These are phyloP conservation scores for Beauveria bassiana DNA, from an alignment of 2,329 filamentous ascomycete species.

Conservation along the genomic window DNA sequence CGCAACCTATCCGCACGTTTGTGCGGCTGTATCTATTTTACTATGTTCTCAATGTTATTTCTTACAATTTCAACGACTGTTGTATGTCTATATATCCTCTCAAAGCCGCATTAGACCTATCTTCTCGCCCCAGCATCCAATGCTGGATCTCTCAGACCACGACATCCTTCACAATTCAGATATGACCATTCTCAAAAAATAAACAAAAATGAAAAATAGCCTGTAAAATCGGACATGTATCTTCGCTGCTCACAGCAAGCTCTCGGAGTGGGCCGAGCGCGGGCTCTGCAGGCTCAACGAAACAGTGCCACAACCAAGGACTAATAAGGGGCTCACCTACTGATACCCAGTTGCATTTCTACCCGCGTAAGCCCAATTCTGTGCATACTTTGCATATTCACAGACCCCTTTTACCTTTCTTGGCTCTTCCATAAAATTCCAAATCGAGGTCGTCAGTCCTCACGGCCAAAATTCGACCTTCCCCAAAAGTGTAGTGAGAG, in stretches of 20 bases:
- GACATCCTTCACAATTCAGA: no score
- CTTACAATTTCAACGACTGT: background rate
- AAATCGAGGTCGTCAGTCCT: no score
- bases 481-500: background rate
- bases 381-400: background rate
- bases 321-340: background rate
- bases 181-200: no score
- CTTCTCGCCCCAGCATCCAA: background rate
- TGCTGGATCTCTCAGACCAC: background rate
- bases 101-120: background rate
- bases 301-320: background rate
- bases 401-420: background rate
- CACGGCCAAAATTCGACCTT: no score
- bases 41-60: conserved; percentile 12
- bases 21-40: conserved; percentile 15
- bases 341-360: background rate
- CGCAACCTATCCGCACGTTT: conserved; percentile 9
- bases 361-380: background rate
- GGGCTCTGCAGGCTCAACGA: background rate
- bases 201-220: no score
- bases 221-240: background rate
- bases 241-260: background rate
- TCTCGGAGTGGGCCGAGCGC: background rate
- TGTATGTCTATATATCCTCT: background rate
- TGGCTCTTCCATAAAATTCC: background rate